Base-by-base conservation (phyloP, 768 basidiomycete genomes). In the Dentipellis fragilis region DNA sequence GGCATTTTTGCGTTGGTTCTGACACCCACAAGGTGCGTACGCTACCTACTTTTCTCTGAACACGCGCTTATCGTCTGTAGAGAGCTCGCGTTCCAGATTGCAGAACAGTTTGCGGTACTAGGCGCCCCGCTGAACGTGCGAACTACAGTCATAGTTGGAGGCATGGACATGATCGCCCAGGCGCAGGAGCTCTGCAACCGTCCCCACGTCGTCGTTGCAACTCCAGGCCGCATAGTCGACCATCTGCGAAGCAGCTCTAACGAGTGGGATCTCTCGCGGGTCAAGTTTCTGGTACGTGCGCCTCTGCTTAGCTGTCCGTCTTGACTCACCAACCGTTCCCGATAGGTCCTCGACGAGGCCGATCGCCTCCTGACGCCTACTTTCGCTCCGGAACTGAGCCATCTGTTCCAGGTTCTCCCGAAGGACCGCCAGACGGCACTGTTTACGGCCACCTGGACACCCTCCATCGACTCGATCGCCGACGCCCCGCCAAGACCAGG, bases 141-240 rank as follows among this genome's bases (percentile, higher is more conserved):
- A 34, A 95, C 93, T 9, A 80, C 87, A 10, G 93, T 97, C 8
- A 74, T 97, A 35, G 93, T 98, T 2, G 96, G 96, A 16, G 96
- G 96, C 5, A 95, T 99, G 92, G 96, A 99, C 64, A 95, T 95
- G 86, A 92, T 96, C 76, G 68, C 83, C 1, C 96, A 99, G 67
- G 91, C 95, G 0, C 73, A 90, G 16, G 93, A 94, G 64, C 80
- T 99, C 12, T 76, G 78, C 2, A 81, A 84, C 59, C 80, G 88
- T 42, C 96, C 96, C 0, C 96, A 98, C 67, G 79, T 99, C 38
- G 85, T 98, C 21, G 84, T 99, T 48, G 96, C 94, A 8, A 99
- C 96, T 0, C 96, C 96, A 3, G 96, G 96, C 2, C 81, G 96
- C 17, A 82, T 99, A 19, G 90, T 93, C 3, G 96, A 99, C 69